phyloP scores from a whole-genome alignment of 148 eudicot genomes.

The Cornus florida region DNA sequence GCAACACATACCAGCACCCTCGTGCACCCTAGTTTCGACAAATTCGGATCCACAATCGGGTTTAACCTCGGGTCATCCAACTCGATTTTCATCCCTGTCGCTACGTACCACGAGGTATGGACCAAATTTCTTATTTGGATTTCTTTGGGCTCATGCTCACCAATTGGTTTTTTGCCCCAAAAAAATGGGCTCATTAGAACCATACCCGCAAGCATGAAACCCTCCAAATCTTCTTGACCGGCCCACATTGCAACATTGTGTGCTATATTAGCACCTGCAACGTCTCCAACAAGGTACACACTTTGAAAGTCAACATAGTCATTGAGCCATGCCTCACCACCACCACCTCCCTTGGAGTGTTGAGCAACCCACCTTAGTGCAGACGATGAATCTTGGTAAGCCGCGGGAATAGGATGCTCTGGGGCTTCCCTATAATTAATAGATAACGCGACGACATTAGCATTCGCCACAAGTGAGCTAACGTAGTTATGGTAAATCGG shows the following conservation, averaged over 20 bases:
- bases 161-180: constrained; percentile 5
- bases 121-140: background rate
- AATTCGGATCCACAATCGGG: constrained; percentile 31
- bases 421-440: constrained; percentile 59
- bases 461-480: constrained; percentile 16
- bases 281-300: constrained; percentile 47
- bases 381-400: constrained; percentile 50
- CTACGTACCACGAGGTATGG: constrained; percentile 18
- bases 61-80: constrained; percentile 34
- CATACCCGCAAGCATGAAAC: constrained; percentile 20
- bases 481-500: constrained; percentile 17
- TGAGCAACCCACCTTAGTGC: constrained; percentile 43
- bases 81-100: constrained; percentile 13
- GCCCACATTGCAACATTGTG: constrained; percentile 36
- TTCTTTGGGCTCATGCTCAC: background rate
- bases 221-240: background rate
- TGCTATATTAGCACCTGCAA: constrained; percentile 54
- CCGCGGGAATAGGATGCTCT: constrained; percentile 42
- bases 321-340: constrained; percentile 45
- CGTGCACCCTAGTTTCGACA: constrained; percentile 22
- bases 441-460: constrained; percentile 28
- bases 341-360: constrained; percentile 27
- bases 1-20: constrained; percentile 39
- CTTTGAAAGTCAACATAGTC: constrained; percentile 29
- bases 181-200: constrained; percentile 43